Conservation (phyloP, 192 early-diverging fungal genomes). For the Backusella luteola region DNA sequence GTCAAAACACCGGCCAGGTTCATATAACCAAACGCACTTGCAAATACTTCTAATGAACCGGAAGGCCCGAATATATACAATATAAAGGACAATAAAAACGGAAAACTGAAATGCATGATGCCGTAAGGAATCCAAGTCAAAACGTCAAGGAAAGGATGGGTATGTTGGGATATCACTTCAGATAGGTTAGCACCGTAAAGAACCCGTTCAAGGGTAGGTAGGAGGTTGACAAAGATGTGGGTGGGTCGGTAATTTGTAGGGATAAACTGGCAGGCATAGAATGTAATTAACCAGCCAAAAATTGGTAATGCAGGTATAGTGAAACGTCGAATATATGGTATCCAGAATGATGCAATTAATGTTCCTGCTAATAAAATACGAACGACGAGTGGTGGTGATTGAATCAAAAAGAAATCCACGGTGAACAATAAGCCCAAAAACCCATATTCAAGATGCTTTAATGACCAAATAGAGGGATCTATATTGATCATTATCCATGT, state of each 20-base stretch:
- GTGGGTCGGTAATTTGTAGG: constrained; percentile 45
- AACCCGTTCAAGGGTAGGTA: constrained; percentile 63
- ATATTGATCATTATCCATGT: constrained; percentile 2
- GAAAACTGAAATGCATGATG: constrained; percentile 64
- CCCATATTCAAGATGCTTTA: constrained; percentile 47
- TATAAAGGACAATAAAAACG: constrained; percentile 47
- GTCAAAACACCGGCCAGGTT: constrained; percentile 65
- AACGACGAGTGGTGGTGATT: constrained; percentile 33
- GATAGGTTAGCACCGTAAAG: constrained; percentile 64
- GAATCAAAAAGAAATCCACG: constrained; percentile 43
- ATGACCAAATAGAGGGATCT: constrained; percentile 29
- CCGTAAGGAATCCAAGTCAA: constrained; percentile 71
- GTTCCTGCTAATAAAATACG: constrained; percentile 6
- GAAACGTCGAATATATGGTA: constrained; percentile 46
- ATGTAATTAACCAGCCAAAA: constrained; percentile 51
- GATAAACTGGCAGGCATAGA: constrained; percentile 54
- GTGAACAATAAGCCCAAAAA: constrained; percentile 39
- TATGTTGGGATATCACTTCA: constrained; percentile 48
- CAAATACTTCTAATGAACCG: constrained; percentile 50
- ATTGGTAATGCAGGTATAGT: constrained; percentile 50
- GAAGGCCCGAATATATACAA: constrained; percentile 51
- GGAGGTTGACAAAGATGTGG: constrained; percentile 59
- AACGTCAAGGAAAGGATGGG: constrained; percentile 52
- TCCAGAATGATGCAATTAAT: constrained; percentile 7
- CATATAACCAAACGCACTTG: constrained; percentile 61